Evolutionary conservation across 2,329 filamentous ascomycete genomes (phyloP).

Genomic region (Aspergillus costaricaensis): DNA sequence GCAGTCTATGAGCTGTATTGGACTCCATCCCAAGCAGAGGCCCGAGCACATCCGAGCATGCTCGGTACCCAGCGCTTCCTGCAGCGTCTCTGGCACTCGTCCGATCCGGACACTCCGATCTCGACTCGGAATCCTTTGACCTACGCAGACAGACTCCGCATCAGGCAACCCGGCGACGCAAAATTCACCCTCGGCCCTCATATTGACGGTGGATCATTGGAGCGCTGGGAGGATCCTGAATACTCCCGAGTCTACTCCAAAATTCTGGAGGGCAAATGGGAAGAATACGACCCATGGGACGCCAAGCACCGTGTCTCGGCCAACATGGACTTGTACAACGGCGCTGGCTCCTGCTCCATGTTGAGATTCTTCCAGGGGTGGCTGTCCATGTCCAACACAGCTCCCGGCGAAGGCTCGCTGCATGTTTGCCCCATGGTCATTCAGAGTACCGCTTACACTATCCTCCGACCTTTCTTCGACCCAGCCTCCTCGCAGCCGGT

Average conservation of each 20-base stretch:
- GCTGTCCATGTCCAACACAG: slow-evolving; percentile 73
- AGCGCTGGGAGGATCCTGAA: slow-evolving; percentile 71
- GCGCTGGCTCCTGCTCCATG: slow-evolving; percentile 78
- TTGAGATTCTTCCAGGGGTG: slow-evolving; percentile 91
- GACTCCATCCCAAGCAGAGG: slow-evolving; percentile 68
- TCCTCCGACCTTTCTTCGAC: slow-evolving; percentile 82
- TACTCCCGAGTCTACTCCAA: slow-evolving; percentile 73
- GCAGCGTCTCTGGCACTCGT: slow-evolving; percentile 65
- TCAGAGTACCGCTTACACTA: slow-evolving; percentile 74
- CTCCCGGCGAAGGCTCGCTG: slow-evolving; percentile 74
- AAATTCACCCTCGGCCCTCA: slow-evolving; percentile 73
- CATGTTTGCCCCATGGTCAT: slow-evolving; percentile 77
- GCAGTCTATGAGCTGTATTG: slow-evolving; percentile 77
- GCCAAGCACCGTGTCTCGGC: slow-evolving; percentile 67
- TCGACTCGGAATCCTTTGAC: slow-evolving; percentile 62
- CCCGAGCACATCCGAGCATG: slow-evolving; percentile 67
- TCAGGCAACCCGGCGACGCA: slow-evolving; percentile 69
- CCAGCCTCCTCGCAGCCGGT: slow-evolving; percentile 49
- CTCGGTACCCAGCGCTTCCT: slow-evolving; percentile 63
- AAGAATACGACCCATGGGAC: slow-evolving; percentile 81
- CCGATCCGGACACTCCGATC: slow-evolving; percentile 48
- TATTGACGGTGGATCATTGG: slow-evolving; percentile 71
- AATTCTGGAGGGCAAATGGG: slow-evolving; percentile 75
- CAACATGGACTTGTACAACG: slow-evolving; percentile 74
- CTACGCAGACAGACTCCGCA: slow-evolving; percentile 72